A percentile compares a stretch with the other conserved stretches of the same genome.
Conservation (phyloP, 2,329 filamentous ascomycete species). For the Ceratocystis papillata region DNA sequence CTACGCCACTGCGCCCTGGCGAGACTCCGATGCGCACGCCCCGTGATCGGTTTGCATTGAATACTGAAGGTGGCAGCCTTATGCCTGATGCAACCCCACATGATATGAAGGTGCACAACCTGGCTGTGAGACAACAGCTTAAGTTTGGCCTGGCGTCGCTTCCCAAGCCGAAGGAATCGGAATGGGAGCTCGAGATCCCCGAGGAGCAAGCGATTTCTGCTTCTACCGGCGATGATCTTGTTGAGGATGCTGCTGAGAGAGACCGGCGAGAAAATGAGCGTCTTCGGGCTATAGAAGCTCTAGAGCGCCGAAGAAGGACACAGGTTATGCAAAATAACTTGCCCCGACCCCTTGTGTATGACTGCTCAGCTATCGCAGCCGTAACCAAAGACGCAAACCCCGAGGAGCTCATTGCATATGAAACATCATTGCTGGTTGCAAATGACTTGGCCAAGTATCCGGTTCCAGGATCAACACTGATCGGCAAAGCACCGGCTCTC, state of each 20-base stretch:
- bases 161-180: slow-evolving; percentile 83
- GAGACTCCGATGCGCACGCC: slow-evolving; percentile 82
- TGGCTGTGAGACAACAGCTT: slow-evolving; percentile 57
- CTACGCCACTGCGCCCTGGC: slow-evolving; percentile 58
- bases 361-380: slow-evolving; percentile 54
- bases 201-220: slow-evolving; percentile 60
- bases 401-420: slow-evolving; percentile 59
- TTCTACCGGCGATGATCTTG: slow-evolving; percentile 39
- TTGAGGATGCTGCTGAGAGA: slow-evolving; percentile 56
- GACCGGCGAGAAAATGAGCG: slow-evolving; percentile 68
- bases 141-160: slow-evolving; percentile 65
- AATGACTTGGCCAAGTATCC: slow-evolving; percentile 70
- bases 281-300: slow-evolving; percentile 59
- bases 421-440: slow-evolving; percentile 69
- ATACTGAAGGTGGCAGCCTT: slow-evolving; percentile 57
- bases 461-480: slow-evolving; percentile 54
- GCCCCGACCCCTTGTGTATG: slow-evolving; percentile 63
- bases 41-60: slow-evolving; percentile 76
- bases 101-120: slow-evolving; percentile 61
- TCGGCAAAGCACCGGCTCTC: slow-evolving; percentile 49
- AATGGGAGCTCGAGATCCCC: slow-evolving; percentile 88
- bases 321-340: slow-evolving; percentile 82
- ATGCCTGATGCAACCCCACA: slow-evolving; percentile 59
- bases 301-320: slow-evolving; percentile 72
- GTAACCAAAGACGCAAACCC: slow-evolving; percentile 47